Conservation (phyloP, 2,329 filamentous ascomycete genomes). For the Fragosphaeria purpurea region DNA sequence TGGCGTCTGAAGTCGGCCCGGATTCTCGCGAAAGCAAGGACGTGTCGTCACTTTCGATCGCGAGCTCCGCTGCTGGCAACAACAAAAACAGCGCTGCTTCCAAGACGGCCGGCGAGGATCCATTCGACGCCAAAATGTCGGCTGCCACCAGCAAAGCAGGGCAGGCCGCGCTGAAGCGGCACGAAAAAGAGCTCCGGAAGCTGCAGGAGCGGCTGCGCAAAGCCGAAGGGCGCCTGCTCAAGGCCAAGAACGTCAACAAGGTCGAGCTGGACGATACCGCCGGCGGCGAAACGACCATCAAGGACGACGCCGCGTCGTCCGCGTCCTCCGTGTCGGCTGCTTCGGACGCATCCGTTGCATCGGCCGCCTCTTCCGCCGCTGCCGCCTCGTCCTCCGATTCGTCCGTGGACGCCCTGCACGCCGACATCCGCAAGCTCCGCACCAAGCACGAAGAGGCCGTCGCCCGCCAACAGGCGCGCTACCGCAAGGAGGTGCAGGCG, state of each 20-base stretch:
- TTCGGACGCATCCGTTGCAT: no score
- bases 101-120: conserved; percentile 6
- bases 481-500: conserved; percentile 52
- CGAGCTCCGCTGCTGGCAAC: no score
- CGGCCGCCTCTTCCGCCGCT: no score
- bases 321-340: no score
- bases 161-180: conserved; percentile 22
- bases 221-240: conserved; percentile 35
- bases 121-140: no score
- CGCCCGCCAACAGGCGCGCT: conserved; percentile 57
- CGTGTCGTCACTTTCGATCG: no score
- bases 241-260: conserved; percentile 41
- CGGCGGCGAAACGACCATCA: conserved; percentile 11
- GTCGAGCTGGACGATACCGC: conserved; percentile 36
- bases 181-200: conserved; percentile 57
- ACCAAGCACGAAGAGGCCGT: conserved; percentile 55
- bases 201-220: conserved; percentile 51
- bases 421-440: conserved; percentile 43
- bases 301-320: no score
- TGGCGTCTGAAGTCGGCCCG: no score
- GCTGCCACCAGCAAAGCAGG: background rate
- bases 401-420: no score
- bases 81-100: background rate
- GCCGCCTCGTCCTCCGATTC: no score
- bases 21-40: no score